Evolutionary conservation across 805 yeast species (phyloP), one percentile per base, ranked within the genome.

Genomic region (Starmerella vaccinii): DNA sequence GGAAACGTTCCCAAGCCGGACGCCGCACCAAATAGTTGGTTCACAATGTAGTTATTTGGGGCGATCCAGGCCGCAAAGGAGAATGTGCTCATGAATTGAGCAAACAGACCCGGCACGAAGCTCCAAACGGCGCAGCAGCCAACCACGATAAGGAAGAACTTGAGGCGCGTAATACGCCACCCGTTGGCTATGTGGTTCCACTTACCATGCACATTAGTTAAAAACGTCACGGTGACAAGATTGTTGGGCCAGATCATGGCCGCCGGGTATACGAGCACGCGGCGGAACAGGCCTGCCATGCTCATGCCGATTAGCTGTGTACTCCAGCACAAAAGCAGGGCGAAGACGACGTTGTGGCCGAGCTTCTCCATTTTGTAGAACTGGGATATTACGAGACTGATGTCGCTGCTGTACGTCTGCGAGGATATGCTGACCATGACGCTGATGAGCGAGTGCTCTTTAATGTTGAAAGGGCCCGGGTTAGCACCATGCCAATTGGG

Each of bases 211-310:
- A 80, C 69, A 67, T 74, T 72, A 59, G 76, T 68, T 65, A 76
- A 70, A 57, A 80, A 72, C 22, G 82, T 78, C 24, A 77, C 61
- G 4, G 79, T 71, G 46, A 80, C 83, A 62, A 83, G 70, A 57
- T 75, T 75, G 2, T 76, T 63, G 2, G 90, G 90, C 89, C 89
- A 83, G 47, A 81, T 72, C 67, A 80, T 76, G 10, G 77, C 68
- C 4, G 81, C 72, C 7, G 86, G 82, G 54, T 75, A 75, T 16
- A 82, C 80, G 53, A 82, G 70, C 27, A 79, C 68, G 56, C 75
- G 71, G 56, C 81, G 70, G 38, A 76, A 70, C 51, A 81, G 49
- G 29, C 89, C 88, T 41, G 85, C 87, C 48, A 79, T 63, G 32
- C 82, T 81, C 58, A 78, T 77, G 15, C 89, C 89, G 45, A 82